Evolutionary conservation across 2,329 filamentous ascomycete genomes (phyloP).

Genomic region (Zymoseptoria passerinii): DNA sequence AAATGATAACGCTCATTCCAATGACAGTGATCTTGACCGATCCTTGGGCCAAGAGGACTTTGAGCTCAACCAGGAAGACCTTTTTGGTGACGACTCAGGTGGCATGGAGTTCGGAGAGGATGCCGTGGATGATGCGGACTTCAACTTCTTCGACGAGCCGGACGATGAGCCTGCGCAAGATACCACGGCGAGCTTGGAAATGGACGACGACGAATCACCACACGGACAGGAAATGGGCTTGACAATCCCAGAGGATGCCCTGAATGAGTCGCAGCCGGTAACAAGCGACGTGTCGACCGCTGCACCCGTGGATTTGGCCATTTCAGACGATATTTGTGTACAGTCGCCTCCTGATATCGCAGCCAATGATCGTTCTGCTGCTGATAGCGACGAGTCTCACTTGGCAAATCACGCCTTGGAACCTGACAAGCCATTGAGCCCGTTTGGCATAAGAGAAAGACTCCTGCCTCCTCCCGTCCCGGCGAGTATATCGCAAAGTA

Average conservation of each 20-base stretch:
- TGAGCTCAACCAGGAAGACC: slow-evolving; percentile 45
- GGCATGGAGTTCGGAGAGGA: slow-evolving; percentile 17
- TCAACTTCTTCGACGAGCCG: slow-evolving; percentile 71
- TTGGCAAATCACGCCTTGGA: background rate
- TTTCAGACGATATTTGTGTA: background rate
- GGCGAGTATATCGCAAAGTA: slow-evolving; percentile 14
- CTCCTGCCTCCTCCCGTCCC: slow-evolving; percentile 38
- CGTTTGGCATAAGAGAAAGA: slow-evolving; percentile 37
- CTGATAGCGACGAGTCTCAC: background rate
- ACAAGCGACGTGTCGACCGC: background rate
- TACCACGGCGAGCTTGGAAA: background rate
- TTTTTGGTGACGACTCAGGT: slow-evolving; percentile 55
- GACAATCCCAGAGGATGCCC: background rate
- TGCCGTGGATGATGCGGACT: slow-evolving; percentile 61
- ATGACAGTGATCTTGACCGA: slow-evolving; percentile 3
- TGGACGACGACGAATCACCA: background rate
- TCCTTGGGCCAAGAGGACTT: slow-evolving; percentile 2
- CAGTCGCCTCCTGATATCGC: background rate
- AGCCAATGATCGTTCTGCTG: background rate
- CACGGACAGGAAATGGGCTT: background rate
- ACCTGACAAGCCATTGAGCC: slow-evolving; percentile 29
- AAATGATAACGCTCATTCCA: slow-evolving; percentile 22
- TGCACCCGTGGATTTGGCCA: background rate
- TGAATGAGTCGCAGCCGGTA: background rate
- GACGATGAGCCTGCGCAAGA: slow-evolving; percentile 22